phyloP scores from a whole-genome alignment of 164 flowering plant species.

The Amborella trichopoda region DNA sequence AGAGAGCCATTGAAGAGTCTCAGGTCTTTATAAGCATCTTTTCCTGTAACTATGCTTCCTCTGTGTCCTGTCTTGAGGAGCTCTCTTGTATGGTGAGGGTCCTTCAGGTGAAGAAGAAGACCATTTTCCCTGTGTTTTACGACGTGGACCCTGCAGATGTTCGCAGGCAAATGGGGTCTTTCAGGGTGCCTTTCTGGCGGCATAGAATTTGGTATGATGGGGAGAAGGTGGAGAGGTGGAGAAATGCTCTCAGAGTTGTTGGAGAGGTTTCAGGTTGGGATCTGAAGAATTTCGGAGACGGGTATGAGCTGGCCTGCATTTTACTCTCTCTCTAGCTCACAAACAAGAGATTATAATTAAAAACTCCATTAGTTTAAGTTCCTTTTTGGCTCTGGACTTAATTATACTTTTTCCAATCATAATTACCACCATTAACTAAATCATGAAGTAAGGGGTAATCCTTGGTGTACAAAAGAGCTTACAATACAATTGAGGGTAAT shows the following conservation, averaged over 20 bases:
- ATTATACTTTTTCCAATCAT: no score
- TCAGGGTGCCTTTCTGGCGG: not conserved
- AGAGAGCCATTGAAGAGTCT: not conserved
- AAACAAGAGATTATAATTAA: no score
- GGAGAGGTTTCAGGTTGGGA: not conserved
- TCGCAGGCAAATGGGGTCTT: not conserved
- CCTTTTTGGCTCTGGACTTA: no score
- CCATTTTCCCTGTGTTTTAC: conserved; percentile 2
- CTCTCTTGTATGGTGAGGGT: not conserved
- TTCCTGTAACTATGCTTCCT: not conserved
- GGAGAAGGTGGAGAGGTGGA: not conserved
- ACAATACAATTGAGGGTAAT: no score
- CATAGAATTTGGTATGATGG: not conserved
- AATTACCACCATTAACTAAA: no score
- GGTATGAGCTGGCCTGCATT: no score
- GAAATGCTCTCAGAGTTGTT: not conserved
- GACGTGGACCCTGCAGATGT: conserved; percentile 1
- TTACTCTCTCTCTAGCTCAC: no score
- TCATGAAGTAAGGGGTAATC: no score
- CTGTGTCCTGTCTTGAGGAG: not conserved
- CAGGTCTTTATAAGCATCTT: not conserved
- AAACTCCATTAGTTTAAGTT: no score
- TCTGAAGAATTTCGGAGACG: no score
- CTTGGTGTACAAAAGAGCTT: no score
- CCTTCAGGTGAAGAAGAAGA: no score